Conservation (phyloP, 2,329 filamentous ascomycete genomes). For the Leptographium lundbergii region DNA sequence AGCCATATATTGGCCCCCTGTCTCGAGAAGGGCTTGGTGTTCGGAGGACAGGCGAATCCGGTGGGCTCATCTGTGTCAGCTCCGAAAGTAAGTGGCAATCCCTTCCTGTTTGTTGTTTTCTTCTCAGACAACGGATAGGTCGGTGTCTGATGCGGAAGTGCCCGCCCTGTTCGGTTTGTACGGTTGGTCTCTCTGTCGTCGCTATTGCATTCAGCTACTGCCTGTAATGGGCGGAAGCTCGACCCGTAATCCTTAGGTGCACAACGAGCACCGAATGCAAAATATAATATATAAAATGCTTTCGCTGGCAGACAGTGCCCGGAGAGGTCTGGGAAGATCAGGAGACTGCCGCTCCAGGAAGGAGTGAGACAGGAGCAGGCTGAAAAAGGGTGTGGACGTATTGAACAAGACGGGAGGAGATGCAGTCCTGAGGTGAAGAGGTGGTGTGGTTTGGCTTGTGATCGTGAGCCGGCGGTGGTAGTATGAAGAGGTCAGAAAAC, state of each 20-base stretch:
- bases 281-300: no score
- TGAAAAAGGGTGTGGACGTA: no score
- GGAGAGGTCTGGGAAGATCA: no score
- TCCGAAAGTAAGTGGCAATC: not conserved
- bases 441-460: no score
- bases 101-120: not conserved
- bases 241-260: not conserved
- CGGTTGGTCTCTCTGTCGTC: not conserved
- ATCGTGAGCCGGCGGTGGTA: no score
- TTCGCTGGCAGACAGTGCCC: no score
- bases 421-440: no score
- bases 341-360: no score
- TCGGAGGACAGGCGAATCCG: not conserved
- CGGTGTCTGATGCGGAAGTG: not conserved
- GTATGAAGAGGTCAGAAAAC: no score
- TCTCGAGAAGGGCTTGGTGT: not conserved
- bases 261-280: not conserved
- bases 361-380: no score
- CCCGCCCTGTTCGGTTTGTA: not conserved
- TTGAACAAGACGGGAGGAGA: no score
- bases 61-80: not conserved
- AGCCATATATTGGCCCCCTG: no score
- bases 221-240: not conserved
- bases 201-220: not conserved
- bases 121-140: not conserved